Evolutionary conservation across 306 rosid species (phyloP), one percentile per base, ranked within the genome.

Genomic region (Prunus dulcis): DNA sequence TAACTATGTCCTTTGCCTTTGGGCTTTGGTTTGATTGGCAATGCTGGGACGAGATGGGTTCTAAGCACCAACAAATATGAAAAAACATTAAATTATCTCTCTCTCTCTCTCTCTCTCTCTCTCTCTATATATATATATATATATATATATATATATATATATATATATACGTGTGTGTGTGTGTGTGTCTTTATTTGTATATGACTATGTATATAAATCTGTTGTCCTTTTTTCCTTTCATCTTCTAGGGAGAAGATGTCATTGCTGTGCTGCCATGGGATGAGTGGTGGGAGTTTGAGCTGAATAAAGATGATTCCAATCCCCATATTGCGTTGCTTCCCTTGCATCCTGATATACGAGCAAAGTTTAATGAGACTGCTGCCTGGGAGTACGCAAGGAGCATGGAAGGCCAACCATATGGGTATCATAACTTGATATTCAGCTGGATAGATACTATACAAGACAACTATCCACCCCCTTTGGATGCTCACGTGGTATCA

Each of bases 301-400:
- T 89, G 78, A 89, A 76, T 49, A 89, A 87, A 83, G 99, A 96
- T 82, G 90, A 87, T 68, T 73, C 99, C 76, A 84, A 96, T 80
- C 99, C 99, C 73, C 99, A 96, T 73, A 89, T 96, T 83, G 96
- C 97, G 45, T 78, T 96, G 83, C 99, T 96, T 86, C 96, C 99
- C 3, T 81, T 96, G 85, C 93, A 89, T 83, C 97, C 99, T 41
- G 88, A 87, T 72, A 58, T 86, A 60, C 92, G 97, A 63, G 96
- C 93, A 46, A 92, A 78, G 75, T 92, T 96, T 71, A 96, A 96
- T 50, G 96, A 92, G 88, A 88, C 98, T 79, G 98, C 98, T 61
- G 99, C 99, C 2, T 96, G 99, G 99, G 99, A 96, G 86, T 96
- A 89, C 69, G 99, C 88, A 25, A 66, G 75, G 80, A 91, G 91